A percentile compares a stretch with the other conserved stretches of the same genome.
phyloP scores from a whole-genome alignment of 345 rosid genomes.

The Noccaea bulbosa region DNA sequence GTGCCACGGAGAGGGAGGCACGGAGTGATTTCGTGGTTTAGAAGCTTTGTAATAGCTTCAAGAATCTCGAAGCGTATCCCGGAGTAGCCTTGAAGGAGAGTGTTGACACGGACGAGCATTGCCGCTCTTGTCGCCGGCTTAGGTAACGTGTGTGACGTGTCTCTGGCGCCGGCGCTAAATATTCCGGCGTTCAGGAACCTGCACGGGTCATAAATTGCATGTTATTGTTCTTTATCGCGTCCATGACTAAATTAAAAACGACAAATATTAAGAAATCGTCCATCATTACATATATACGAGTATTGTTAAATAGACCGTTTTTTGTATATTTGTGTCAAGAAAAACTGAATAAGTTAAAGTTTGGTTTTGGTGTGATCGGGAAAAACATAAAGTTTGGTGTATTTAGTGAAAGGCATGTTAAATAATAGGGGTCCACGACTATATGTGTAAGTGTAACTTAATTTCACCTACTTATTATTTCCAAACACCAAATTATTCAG shows the following conservation, averaged over 20 bases:
- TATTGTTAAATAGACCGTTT: no score
- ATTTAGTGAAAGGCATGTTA: neutral
- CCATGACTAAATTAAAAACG: neutral
- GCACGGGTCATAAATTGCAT: constrained; percentile 15
- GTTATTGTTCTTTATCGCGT: neutral
- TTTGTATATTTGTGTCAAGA: no score
- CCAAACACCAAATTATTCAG: constrained; percentile 21
- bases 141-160: constrained; percentile 59
- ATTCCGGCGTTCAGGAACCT: constrained; percentile 81
- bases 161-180: constrained; percentile 55
- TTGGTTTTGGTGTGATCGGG: no score
- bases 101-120: constrained; percentile 75
- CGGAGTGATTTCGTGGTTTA: constrained; percentile 68
- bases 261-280: no score
- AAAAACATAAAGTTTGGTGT: constrained; percentile 11
- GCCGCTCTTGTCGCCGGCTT: constrained; percentile 68
- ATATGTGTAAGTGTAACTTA: constrained; percentile 22
- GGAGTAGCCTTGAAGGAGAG: constrained; percentile 76
- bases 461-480: constrained; percentile 15
- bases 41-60: constrained; percentile 67
- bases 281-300: no score
- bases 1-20: constrained; percentile 79
- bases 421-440: constrained; percentile 1
- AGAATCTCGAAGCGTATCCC: constrained; percentile 74
- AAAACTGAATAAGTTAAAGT: no score